Conservation (phyloP, 148 eudicot species). For the Arctostaphylos glauca region DNA sequence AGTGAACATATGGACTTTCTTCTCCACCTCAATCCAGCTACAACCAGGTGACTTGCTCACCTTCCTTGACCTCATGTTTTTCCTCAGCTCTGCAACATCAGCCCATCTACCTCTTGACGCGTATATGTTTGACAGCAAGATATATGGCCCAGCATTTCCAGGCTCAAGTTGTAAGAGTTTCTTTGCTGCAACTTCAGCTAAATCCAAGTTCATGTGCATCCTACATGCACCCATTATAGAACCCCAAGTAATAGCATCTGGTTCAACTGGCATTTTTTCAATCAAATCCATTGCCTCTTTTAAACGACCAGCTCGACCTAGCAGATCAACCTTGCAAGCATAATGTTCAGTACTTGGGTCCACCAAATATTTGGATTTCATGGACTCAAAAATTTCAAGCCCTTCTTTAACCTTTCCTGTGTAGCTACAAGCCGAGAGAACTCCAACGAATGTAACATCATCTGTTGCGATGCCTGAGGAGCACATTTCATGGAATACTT, state of each 20-base stretch:
- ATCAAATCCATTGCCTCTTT: slow-evolving; percentile 46
- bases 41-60: slow-evolving; percentile 49
- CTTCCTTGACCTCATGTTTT: slow-evolving; percentile 35
- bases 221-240: slow-evolving; percentile 47
- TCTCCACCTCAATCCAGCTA: slow-evolving; percentile 58
- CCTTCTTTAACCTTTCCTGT: slow-evolving; percentile 51
- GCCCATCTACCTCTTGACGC: slow-evolving; percentile 48
- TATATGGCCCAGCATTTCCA: slow-evolving; percentile 38
- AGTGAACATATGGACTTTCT: slow-evolving; percentile 46
- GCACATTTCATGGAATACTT: slow-evolving; percentile 34
- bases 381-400: slow-evolving; percentile 35
- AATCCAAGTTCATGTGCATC: slow-evolving; percentile 40
- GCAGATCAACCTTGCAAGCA: slow-evolving; percentile 58
- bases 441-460: slow-evolving; percentile 49
- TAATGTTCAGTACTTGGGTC: slow-evolving; percentile 42
- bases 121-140: slow-evolving; percentile 47
- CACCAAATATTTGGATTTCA: slow-evolving; percentile 38
- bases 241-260: slow-evolving; percentile 50
- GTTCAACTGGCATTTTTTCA: slow-evolving; percentile 34
- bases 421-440: slow-evolving; percentile 51
- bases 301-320: slow-evolving; percentile 51
- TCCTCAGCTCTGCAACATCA: slow-evolving; percentile 36
- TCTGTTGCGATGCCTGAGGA: slow-evolving; percentile 33
- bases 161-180: slow-evolving; percentile 46
- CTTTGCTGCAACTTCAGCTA: slow-evolving; percentile 47